Evolutionary conservation across 257 asterid species (phyloP), one percentile per base, ranked within the genome.

Genomic region (Nicotiana benthamiana): DNA sequence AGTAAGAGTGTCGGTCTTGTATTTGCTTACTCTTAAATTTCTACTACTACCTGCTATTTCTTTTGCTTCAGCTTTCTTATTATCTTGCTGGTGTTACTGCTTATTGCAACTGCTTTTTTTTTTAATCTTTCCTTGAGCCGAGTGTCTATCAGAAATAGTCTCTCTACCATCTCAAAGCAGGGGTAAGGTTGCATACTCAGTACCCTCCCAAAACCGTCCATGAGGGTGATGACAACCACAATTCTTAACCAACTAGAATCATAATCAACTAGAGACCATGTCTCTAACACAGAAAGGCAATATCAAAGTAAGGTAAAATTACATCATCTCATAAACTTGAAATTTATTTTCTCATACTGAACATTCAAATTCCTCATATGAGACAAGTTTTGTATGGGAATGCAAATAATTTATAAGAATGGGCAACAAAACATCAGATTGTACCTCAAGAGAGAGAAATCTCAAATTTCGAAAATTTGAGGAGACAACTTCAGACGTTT

Each of bases 361-460:
- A 24, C 43, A 48, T 74, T 74, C 43, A 48, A 46, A 48, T 48
- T 74, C 61, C 26, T 16, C 36, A 74, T 48, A 74, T 24, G 43
- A 43, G 77, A 74, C 61, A 24, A 7, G 12, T 24, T 43, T 72
- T 70, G 77, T 70, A 7, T 74, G 56, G 56, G 17, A 51, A 15
- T 51, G 16, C 56, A 51, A 48, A 48, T 12, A 74, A 32, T 48
- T 15, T 12, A 15, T 51, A 11, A 40, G 78, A 48, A 48, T 15
- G 24, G 62, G 16, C 40, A 26, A 4, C 18, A 9, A 26, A 48
- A 74, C 62, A 7, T 56, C 66, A 75, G 54, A 43, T 64, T 18
- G 60, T 90, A 93, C 98, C 97, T 95, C 99, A 63, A 93, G 97
- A 7, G 94, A 84, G 77, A 92, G 82, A 34, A 93, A 95, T 88